A percentile compares a stretch with the other conserved stretches of the same genome.
Conservation (phyloP, 2,329 filamentous ascomycete genomes). For the Colletotrichum sp. region DNA sequence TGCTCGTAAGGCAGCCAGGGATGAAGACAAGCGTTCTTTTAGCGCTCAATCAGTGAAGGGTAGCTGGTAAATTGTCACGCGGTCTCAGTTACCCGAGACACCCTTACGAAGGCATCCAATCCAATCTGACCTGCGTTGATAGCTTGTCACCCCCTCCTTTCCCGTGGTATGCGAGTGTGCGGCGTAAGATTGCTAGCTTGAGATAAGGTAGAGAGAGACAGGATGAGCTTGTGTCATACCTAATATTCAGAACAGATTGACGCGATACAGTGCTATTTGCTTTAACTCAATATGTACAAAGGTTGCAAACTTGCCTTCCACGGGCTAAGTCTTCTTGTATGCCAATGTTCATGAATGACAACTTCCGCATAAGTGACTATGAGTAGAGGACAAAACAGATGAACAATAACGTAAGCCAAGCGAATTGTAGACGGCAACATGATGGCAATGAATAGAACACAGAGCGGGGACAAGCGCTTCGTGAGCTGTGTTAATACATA, state of each 20-base stretch:
- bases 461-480: not conserved
- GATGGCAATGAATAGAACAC: not conserved
- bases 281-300: not conserved
- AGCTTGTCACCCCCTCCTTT: not conserved
- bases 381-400: not conserved
- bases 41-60: not conserved
- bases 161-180: not conserved
- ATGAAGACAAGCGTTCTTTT: not conserved
- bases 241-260: not conserved
- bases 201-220: not conserved
- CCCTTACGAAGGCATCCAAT: not conserved
- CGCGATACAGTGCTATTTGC: not conserved
- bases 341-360: not conserved
- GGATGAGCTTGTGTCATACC: not conserved
- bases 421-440: not conserved
- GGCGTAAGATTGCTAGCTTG: not conserved
- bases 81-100: slow-evolving; percentile 18
- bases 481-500: not conserved
- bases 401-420: not conserved
- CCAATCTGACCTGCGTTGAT: not conserved
- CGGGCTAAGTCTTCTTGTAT: not conserved
- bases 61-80: not conserved
- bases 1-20: not conserved
- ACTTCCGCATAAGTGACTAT: not conserved
- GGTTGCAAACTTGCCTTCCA: not conserved